These are phyloP conservation scores for Solanum hybrid DNA, from an alignment of 305 asterid genomes.

Conservation along the genomic window DNA sequence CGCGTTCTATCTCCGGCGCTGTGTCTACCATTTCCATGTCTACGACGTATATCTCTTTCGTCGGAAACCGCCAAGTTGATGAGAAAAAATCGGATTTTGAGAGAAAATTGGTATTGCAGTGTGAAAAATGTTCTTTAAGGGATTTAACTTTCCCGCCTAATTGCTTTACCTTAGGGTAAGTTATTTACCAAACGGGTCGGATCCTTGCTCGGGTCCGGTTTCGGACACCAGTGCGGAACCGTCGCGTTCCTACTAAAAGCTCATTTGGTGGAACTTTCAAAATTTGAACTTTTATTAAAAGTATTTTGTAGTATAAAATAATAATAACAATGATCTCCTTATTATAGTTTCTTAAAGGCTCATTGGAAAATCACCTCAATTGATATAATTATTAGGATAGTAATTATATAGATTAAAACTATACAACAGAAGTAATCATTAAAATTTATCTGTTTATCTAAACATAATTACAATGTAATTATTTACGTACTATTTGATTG, in stretches of 20 bases:
- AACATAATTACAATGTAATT: no score
- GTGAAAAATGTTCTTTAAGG: not conserved
- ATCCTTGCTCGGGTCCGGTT: not conserved
- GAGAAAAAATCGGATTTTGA: not conserved
- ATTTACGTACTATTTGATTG: not conserved
- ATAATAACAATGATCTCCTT: not conserved
- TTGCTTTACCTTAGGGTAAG: not conserved
- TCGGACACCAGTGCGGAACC: not conserved
- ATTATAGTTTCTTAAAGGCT: not conserved
- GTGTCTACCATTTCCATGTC: conserved; percentile 18
- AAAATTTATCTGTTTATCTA: not conserved
- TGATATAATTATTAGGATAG: not conserved
- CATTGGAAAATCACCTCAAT: not conserved
- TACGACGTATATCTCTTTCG: conserved; percentile 11
- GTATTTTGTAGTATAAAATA: not conserved
- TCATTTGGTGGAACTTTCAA: not conserved
- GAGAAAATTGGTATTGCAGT: not conserved
- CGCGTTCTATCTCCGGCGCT: conserved; percentile 25
- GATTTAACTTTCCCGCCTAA: conserved; percentile 7
- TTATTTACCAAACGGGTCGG: not conserved
- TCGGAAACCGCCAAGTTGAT: conserved; percentile 2
- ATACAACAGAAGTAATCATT: no score
- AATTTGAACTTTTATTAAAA: not conserved
- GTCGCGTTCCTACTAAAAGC: not conserved
- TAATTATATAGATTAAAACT: no score